Evolutionary conservation across 1,284 basidiomycete species (phyloP), one percentile per base, ranked within the genome.

Genomic region (Irpex rosettiformis): DNA sequence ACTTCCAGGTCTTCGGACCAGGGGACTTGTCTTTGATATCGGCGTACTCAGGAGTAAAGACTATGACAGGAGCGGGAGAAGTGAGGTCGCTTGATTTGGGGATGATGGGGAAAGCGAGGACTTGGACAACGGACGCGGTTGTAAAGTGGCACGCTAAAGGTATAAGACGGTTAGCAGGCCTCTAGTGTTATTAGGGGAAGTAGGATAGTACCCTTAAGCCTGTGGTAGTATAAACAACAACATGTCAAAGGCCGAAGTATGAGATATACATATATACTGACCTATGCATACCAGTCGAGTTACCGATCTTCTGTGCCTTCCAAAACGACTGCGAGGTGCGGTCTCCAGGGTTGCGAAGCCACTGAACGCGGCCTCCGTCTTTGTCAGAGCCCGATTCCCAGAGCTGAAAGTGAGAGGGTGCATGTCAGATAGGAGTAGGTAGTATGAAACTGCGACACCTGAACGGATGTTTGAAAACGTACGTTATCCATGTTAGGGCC

Each of bases 401-500:
- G 43, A 45, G 43, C 43, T 45, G 43, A 8, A 18, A 18, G 18
- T 18, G 11, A 45, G 30, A n/a, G n/a, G n/a, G n/a, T n/a, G n/a
- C n/a, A n/a, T n/a, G n/a, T n/a, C n/a, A n/a, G n/a, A n/a, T n/a
- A n/a, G n/a, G n/a, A n/a, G n/a, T n/a, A n/a, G n/a, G n/a, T n/a
- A n/a, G n/a, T n/a, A n/a, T n/a, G n/a, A n/a, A n/a, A n/a, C n/a
- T n/a, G n/a, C n/a, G n/a, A n/a, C n/a, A n/a, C n/a, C n/a, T n/a
- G n/a, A n/a, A n/a, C n/a, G n/a, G n/a, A n/a, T n/a, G n/a, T n/a
- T n/a, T n/a, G n/a, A 11, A 24, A 45, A 56, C 62, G 55, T 29
- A 69, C 63, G 52, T 68, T 62, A 55, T 65, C 55, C 67, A 72
- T 69, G 29, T 51, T 62, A 1, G 71, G 66, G 4, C 71, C 71